Evolutionary conservation across 306 rosid species (phyloP), one percentile per base, ranked within the genome.

Genomic region (Adenanthera pavonina): DNA sequence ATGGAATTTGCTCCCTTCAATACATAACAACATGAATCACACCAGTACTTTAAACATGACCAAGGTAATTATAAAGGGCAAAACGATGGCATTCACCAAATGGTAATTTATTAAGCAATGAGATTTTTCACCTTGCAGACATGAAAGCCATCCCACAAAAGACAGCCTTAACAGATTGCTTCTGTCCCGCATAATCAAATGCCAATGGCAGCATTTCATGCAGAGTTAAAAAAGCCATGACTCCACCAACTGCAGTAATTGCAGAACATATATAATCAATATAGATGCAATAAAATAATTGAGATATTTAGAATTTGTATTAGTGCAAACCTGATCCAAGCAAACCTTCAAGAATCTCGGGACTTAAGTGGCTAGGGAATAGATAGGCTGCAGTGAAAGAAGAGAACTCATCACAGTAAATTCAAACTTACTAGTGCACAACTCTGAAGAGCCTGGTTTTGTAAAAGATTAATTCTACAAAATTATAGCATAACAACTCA

Each of bases 191-290:
- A 90, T 95, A 89, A 80, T 92, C 97, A 84, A 95, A 95, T 7
- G 98, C 98, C 89, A 95, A 72, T 14, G 97, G 97, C 86, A 95
- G 84, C 98, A 92, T 95, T 87, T 95, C 97, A 83, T 92, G 98
- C 80, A 95, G 91, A 43, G 98, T 92, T 78, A 95, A 85, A 78
- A 92, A 95, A 81, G 98, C 97, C 98, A 92, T 92, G 71, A 95
- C 97, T 73, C 98, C 97, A 65, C 97, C 98, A 80, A 95, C 98
- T 95, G 90, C 61, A 77, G 56, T 14, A 52, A 80, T 69, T 8
- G 64, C 52, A 78, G 56, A 78, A 75, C 43, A 62, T 11, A 52
- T 43, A 34, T 59, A 72, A 72, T 49, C 72, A 20, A 59, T 57
- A 83, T 52, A 35, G 59, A 59, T 62, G 74, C 72, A 8, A 8